Evolutionary conservation across 148 eudicot species (phyloP), one percentile per base, ranked within the genome.

Genomic region (Cornus controversa): DNA sequence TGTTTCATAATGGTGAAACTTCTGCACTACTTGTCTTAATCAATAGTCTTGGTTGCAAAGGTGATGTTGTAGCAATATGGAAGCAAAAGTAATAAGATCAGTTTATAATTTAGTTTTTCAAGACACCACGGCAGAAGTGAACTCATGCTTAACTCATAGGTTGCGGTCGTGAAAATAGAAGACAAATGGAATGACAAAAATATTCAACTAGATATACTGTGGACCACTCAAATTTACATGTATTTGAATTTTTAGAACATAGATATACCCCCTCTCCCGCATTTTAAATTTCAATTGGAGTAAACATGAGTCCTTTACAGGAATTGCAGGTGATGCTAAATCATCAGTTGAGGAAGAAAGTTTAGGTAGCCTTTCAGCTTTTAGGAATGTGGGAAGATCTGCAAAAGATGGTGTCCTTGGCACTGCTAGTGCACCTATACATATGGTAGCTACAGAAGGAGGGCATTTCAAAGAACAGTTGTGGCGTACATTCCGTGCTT

Each of bases 381-480:
- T 90, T 54, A 88, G 87, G 78, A 92, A 84, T 85, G 90, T 65
- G 45, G 98, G 94, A 47, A 94, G 87, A 82, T 45, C 86, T 64
- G 84, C 92, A 63, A 93, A 89, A 84, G 89, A 90, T 62, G 97
- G 97, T 73, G 86, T 80, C 69, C 97, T 96, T 69, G 99, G 99
- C 82, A 96, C 98, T 76, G 72, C 99, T 31, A 81, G 75, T 90
- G 91, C 99, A 24, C 99, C 99, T 50, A 87, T 96, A 75, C 97
- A 96, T 80, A 93, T 89, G 97, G 95, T 93, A 78, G 77, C 98
- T 63, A 78, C 92, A 66, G 99, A 91, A 86, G 95, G 97, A 75
- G 95, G 95, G 5, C 86, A 88, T 81, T 96, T 96, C 80, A 93
- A 93, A 76, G 94, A 96, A 82, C 99, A 96, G 84, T 54, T 96